Evolutionary conservation across 2,329 filamentous ascomycete species (phyloP), one percentile per base, ranked within the genome.

Genomic region (Gyromitra esculenta): DNA sequence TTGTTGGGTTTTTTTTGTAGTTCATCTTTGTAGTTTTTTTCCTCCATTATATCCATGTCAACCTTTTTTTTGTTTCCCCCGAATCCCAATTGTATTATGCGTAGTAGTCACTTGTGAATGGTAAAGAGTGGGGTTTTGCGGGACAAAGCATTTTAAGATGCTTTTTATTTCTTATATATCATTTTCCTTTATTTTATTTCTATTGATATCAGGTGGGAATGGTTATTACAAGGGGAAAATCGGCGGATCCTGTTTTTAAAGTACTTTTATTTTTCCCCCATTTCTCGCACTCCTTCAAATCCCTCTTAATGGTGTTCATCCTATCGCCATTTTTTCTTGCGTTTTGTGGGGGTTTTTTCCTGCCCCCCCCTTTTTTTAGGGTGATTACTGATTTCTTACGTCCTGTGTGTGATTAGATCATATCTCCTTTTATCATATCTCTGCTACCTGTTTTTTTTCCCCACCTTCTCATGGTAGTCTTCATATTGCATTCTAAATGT

Each of bases 151-250:
- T 64, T 74, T 62, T 64, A 76, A 37, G 31, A 67, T 74, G 54
- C 54, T 41, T 57, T 68, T 63, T 65, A 25, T 77, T 76, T 68
- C 64, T 76, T 78, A 73, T 76, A 73, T 76, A 76, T 75, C 69
- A 50, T 69, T 69, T 67, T 64, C 64, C 57, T 70, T 63, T 75
- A 63, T 54, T 73, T 75, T 62, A 67, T 70, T 62, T 21, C 66
- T 65, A 56, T 73, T 72, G 73, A 72, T 67, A 73, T 70, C 50
- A 48, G 64, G 70, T 60, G 63, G 57, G 70, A 59, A 60, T 74
- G 70, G 64, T 48, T 68, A 57, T 69, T 69, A 59, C 54, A 69
- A 64, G 25, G 70, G 74, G 48, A 72, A 66, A 63, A 73, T 57
- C 25, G 64, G 56, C 56, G 62, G 74, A 66, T 75, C 75, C 57